Evolutionary conservation across 2,329 filamentous ascomycete species (phyloP).

Genomic region (Achaetomium macrosporum): DNA sequence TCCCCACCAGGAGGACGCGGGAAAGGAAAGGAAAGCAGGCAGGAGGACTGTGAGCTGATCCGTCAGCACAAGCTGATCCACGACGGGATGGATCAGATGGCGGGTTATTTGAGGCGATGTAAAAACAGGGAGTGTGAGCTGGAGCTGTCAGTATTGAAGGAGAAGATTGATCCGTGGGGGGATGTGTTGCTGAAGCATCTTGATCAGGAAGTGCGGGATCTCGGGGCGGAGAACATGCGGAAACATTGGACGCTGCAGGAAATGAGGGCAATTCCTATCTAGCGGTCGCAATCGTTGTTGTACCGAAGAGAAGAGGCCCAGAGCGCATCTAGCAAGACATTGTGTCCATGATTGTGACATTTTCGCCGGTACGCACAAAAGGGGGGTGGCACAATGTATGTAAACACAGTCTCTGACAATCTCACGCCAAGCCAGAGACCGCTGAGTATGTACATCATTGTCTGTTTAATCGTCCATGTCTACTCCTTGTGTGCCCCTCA

Average conservation of each 20-base stretch:
- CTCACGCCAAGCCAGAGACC: too few species aligned
- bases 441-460: too few species aligned
- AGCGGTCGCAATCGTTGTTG: slow-evolving; percentile 12
- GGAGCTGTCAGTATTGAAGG: slow-evolving; percentile 54
- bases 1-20: slow-evolving; percentile 9
- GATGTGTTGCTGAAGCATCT: slow-evolving; percentile 75
- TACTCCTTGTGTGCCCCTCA: too few species aligned
- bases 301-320: neutral
- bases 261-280: slow-evolving; percentile 66
- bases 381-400: too few species aligned
- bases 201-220: slow-evolving; percentile 72
- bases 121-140: slow-evolving; percentile 56
- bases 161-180: slow-evolving; percentile 72
- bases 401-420: too few species aligned
- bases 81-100: slow-evolving; percentile 61
- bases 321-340: too few species aligned
- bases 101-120: slow-evolving; percentile 60
- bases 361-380: too few species aligned
- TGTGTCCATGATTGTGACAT: too few species aligned
- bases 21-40: slow-evolving; percentile 1
- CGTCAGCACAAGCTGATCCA: slow-evolving; percentile 77
- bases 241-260: slow-evolving; percentile 74
- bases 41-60: slow-evolving; percentile 55
- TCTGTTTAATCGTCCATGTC: too few species aligned
- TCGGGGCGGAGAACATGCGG: slow-evolving; percentile 84